These are phyloP conservation scores for Leptographium flavum DNA, from an alignment of 2,329 filamentous ascomycete genomes.

Conservation along the genomic window DNA sequence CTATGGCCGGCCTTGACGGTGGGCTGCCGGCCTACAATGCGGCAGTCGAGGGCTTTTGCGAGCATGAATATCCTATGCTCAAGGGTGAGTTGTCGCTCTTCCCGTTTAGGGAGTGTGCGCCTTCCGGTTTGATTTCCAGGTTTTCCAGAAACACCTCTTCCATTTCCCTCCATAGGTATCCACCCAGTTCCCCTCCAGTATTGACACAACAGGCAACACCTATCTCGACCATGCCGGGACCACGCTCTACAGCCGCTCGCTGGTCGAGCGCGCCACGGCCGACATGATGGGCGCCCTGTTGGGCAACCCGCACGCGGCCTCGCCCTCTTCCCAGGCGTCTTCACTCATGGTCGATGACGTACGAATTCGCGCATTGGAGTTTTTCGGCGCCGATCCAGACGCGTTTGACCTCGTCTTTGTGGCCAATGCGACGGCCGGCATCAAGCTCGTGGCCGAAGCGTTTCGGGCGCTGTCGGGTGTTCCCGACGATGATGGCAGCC, in stretches of 20 bases:
- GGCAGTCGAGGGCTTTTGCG: conserved; percentile 42
- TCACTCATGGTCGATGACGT: conserved; percentile 63
- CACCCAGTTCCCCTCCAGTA: not conserved
- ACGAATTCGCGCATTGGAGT: conserved; percentile 53
- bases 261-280: conserved; percentile 65
- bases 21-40: conserved; percentile 35
- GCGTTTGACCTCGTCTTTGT: conserved; percentile 85
- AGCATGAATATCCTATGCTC: conserved; percentile 55
- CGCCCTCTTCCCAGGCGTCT: conserved; percentile 63
- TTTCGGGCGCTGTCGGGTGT: conserved; percentile 48
- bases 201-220: conserved; percentile 39
- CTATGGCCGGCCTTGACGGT: not conserved
- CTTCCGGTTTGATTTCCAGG: not conserved
- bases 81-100: conserved; percentile 30
- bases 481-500: too few relatives aligned
- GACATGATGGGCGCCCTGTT: conserved; percentile 69
- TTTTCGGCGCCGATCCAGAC: conserved; percentile 69
- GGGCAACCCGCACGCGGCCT: conserved; percentile 86
- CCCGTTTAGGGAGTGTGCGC: not conserved
- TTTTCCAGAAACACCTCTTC: conserved; percentile 16
- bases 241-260: conserved; percentile 65
- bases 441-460: conserved; percentile 74
- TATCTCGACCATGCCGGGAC: conserved; percentile 96
- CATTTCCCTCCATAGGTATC: not conserved
- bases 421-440: conserved; percentile 78